Base-by-base conservation (phyloP, 1,284 basidiomycete species). In the Hortiboletus rubellus region DNA sequence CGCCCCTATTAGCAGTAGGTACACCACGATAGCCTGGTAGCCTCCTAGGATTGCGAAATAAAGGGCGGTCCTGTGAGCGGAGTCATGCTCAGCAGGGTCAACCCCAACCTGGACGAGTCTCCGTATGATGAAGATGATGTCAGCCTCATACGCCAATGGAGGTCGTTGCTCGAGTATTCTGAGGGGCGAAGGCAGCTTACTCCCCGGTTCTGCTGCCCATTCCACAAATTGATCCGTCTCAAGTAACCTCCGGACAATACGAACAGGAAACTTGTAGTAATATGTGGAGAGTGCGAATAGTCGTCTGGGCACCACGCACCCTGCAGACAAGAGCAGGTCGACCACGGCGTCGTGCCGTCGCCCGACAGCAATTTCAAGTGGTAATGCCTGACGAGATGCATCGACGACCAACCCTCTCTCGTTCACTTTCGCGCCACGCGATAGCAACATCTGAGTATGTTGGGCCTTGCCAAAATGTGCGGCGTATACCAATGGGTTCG, bases 191-290 rank as follows among this genome's bases (percentile, higher is more conserved):
- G 31, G 55, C 9, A 57, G 15, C 41, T 2, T 22, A 15, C 54
- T 54, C 27, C 27, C 15, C 11, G 24, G 12, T 7, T 55, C 56
- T 11, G 22, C 10, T n/a, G 60, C 55, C 59, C 60, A 60, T 8
- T 62, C 60, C 31, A 22, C 1, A 3, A 62, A 60, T 31, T 60
- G 36, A 10, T 60, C 46, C 2, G 59, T 59, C 36, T 61, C 31
- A 2, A 49, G 18, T 31, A 60, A 37, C 22, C 24, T 56, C 46
- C 46, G n/a, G 17, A 27, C 15, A 18, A 60, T 37, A 7, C 44
- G 56, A 10, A 53, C 17, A 9, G 56, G 55, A 17, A 45, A 57
- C 7, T 58, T 33, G 7, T 8, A 3, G 17, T 52, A 36, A 36
- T 34, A 22, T 8, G 18, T 36, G 15, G 24, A 30, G 4, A 18